phyloP scores from a whole-genome alignment of 2,329 filamentous ascomycete species.

The Ophiosphaerella korrae region DNA sequence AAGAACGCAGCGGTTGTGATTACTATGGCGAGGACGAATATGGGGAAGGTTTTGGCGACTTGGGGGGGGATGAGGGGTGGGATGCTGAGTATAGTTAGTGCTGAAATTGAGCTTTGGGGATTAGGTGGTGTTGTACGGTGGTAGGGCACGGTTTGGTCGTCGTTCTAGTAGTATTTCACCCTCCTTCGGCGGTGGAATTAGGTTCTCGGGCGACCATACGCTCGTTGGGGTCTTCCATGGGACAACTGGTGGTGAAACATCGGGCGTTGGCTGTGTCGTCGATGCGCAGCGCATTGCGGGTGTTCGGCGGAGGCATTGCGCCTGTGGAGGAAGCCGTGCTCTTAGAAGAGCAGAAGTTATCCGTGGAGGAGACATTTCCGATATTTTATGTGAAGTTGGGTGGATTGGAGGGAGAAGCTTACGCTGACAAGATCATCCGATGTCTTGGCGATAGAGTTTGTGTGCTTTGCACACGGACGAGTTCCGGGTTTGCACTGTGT shows the following conservation, averaged over 20 bases:
- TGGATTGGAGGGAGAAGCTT: slow-evolving; percentile 5
- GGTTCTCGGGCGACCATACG: slow-evolving; percentile 44
- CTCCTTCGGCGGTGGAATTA: slow-evolving; percentile 44
- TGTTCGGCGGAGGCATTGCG: slow-evolving; percentile 31
- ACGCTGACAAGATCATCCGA: slow-evolving; percentile 25
- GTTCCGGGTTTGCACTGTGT: background rate
- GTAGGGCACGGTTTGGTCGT: slow-evolving; percentile 40
- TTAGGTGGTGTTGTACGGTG: slow-evolving; percentile 31
- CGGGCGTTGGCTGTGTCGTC: slow-evolving; percentile 16
- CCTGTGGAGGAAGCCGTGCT: slow-evolving; percentile 22
- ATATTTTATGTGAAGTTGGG: slow-evolving; percentile 9
- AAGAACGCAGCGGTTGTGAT: slow-evolving; percentile 84
- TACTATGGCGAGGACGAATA: slow-evolving; percentile 76
- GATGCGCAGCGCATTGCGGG: slow-evolving; percentile 29
- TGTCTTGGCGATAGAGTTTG: slow-evolving; percentile 26
- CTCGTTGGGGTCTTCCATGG: slow-evolving; percentile 48
- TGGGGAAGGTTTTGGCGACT: slow-evolving; percentile 68
- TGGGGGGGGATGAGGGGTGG: slow-evolving; percentile 42
- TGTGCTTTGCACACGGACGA: slow-evolving; percentile 22
- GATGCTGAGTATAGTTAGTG: slow-evolving; percentile 23
- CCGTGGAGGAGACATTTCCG: slow-evolving; percentile 36
- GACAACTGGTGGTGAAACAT: slow-evolving; percentile 31
- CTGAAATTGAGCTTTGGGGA: background rate
- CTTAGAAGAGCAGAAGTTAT: slow-evolving; percentile 28
- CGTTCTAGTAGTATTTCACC: slow-evolving; percentile 42